Evolutionary conservation across 805 yeast genomes (phyloP), one percentile per base, ranked within the genome.

Genomic region (Lachancea lanzarotensis): DNA sequence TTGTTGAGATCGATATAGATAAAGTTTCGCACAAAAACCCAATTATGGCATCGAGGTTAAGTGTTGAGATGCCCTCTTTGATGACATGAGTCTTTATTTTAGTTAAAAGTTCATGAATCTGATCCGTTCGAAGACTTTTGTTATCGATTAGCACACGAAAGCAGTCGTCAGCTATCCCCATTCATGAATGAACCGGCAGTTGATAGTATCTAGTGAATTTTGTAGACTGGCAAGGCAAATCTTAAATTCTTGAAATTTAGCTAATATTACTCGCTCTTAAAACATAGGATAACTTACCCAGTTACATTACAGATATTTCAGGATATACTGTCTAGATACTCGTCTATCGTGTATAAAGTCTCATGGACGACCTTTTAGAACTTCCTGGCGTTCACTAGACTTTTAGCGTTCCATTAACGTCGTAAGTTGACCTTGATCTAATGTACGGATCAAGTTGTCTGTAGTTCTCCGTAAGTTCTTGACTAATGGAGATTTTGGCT

Each of bases 371-470:
- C 25, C 8, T 6, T 8, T 22, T 22, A 8, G 25, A 4, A 22
- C 8, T 8, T 22, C 8, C 25, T 22, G 25, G 25, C 35, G 19
- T 6, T 13, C 16, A 4, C 45, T 46, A 57, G 17, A 59, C 44
- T 32, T 57, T 52, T 46, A 79, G 61, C 19, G 65, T 51, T n/a
- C 93, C 90, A 45, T 75, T 70, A 56, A 95, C 76, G 65, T 93
- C 98, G 58, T 79, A 86, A 34, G 81, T 68, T 33, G 89, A 79
- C 52, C 89, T 80, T 35, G 83, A 79, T 64, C 98, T 81, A 40
- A 88, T 64, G 52, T 84, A 89, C 1, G 93, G 91, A 59, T 93
- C 98, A 45, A 86, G 65, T 40, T 68, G 62, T 59, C 77, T 73
- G 66, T 83, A 90, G 59, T 84, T 85, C 25, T 72, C 67, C 8